A percentile compares a stretch with the other conserved stretches of the same genome.
phyloP scores from a whole-genome alignment of 75 land plant genomes.

The Chamaecyparis obtusa region DNA sequence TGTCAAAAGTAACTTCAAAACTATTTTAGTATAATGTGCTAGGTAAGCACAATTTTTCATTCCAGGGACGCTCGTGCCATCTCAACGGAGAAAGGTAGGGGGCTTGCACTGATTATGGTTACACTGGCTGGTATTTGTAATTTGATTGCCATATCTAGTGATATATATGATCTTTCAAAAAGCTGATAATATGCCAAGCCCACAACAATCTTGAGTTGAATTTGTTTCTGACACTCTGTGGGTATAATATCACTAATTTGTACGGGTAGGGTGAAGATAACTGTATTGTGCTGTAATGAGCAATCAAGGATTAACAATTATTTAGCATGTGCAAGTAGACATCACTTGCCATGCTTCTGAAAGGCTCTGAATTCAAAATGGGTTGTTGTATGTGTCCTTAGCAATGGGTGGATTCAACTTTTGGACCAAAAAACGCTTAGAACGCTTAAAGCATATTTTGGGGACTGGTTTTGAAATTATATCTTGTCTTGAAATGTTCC shows the following conservation, averaged over 20 bases:
- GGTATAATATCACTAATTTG: neutral
- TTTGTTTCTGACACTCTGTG: neutral
- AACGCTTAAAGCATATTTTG: neutral
- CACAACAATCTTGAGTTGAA: neutral
- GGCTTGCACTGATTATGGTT: conserved; percentile 66
- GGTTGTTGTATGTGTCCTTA: neutral
- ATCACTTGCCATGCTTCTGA: neutral
- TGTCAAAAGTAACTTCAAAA: neutral
- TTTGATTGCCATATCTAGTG: conserved; percentile 64
- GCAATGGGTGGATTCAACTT: neutral
- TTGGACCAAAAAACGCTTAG: neutral
- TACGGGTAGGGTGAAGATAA: neutral
- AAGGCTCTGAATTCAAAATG: neutral
- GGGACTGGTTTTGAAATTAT: neutral
- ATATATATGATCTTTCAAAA: conserved; percentile 20
- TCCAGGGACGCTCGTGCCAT: conserved; percentile 73
- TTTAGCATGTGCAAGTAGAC: neutral
- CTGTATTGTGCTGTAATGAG: neutral
- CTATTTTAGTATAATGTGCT: too few species aligned
- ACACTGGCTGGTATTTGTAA: conserved; percentile 80
- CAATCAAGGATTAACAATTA: neutral
- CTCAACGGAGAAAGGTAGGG: conserved; percentile 71
- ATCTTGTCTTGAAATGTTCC: neutral
- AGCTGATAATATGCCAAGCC: neutral
- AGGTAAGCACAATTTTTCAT: neutral